These are phyloP conservation scores for Arthroderma sp. DNA, from an alignment of 2,329 filamentous ascomycete genomes.

Conservation along the genomic window DNA sequence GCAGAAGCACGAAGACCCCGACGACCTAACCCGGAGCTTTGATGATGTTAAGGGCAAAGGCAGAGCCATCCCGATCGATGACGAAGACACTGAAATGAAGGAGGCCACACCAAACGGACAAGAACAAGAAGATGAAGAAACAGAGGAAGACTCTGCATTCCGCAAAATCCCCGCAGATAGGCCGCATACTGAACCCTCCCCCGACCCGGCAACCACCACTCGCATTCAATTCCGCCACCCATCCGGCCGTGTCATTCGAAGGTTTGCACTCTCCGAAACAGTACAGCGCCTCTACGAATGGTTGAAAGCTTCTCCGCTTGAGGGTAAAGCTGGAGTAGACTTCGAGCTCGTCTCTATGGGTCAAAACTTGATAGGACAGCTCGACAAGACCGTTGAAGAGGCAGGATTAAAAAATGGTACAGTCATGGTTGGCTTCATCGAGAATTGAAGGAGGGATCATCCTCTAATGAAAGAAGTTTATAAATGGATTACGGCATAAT, in stretches of 20 bases:
- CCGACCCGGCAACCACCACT: conserved; percentile 59
- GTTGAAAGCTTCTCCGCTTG: conserved; percentile 78
- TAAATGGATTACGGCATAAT: neutral
- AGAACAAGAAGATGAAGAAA: conserved; percentile 16
- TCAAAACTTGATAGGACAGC: conserved; percentile 63
- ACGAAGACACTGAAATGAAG: conserved; percentile 24
- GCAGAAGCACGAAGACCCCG: conserved; percentile 56
- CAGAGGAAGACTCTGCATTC: conserved; percentile 15
- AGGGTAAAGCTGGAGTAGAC: conserved; percentile 60
- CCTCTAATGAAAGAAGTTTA: conserved; percentile 7
- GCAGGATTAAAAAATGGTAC: conserved; percentile 84
- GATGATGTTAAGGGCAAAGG: conserved; percentile 32
- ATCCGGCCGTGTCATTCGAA: conserved; percentile 68
- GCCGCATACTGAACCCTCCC: conserved; percentile 65
- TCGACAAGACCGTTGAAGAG: conserved; percentile 64
- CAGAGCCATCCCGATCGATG: conserved; percentile 42
- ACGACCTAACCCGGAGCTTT: conserved; percentile 64
- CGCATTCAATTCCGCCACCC: conserved; percentile 88
- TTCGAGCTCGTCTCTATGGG: conserved; percentile 88
- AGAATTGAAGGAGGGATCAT: conserved; percentile 30
- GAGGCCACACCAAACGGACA: conserved; percentile 18
- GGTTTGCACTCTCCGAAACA: conserved; percentile 64
- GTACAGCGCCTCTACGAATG: conserved; percentile 87
- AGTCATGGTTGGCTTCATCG: conserved; percentile 84
- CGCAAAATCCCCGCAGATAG: conserved; percentile 64